Evolutionary conservation across 352 stramenopile genomes (phyloP).

Genomic region (Globisporangium nodosum): DNA sequence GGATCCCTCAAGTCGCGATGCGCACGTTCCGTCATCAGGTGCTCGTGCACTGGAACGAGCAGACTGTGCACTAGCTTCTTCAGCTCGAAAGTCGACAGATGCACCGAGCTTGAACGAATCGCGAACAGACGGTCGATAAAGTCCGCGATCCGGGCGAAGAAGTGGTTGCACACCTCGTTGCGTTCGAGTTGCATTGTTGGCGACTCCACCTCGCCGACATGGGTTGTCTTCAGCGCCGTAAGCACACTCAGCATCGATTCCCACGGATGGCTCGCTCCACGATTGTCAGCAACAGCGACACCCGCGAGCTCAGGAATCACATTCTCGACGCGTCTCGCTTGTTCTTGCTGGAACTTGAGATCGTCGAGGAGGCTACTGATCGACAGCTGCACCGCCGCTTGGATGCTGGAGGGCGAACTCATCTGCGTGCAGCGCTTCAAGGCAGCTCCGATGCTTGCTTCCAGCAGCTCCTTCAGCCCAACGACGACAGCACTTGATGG

Average conservation of each 20-base stretch:
- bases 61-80: slow-evolving; percentile 52
- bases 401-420: background rate
- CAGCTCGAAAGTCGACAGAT: slow-evolving; percentile 52
- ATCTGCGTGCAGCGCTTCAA: slow-evolving; percentile 25
- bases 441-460: slow-evolving; percentile 22
- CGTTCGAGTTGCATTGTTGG: slow-evolving; percentile 12
- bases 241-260: slow-evolving; percentile 24
- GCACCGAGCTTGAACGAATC: slow-evolving; percentile 5
- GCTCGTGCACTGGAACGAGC: slow-evolving; percentile 49
- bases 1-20: background rate
- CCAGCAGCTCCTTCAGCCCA: slow-evolving; percentile 37
- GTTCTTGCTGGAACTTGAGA: slow-evolving; percentile 13
- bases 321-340: slow-evolving; percentile 4
- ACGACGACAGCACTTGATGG: slow-evolving; percentile 17
- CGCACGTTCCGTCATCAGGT: slow-evolving; percentile 14
- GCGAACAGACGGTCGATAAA: slow-evolving; percentile 59
- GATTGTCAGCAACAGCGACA: slow-evolving; percentile 18
- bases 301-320: slow-evolving; percentile 39
- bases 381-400: slow-evolving; percentile 1
- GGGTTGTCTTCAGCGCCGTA: slow-evolving; percentile 22
- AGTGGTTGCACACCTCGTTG: slow-evolving; percentile 41
- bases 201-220: slow-evolving; percentile 12
- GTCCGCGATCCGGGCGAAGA: slow-evolving; percentile 42
- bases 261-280: slow-evolving; percentile 34
- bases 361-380: slow-evolving; percentile 16